A percentile compares a stretch with the other conserved stretches of the same genome.
Evolutionary conservation across 2,329 filamentous ascomycete genomes (phyloP).

Genomic region (Hypoxylon rubiginosum): DNA sequence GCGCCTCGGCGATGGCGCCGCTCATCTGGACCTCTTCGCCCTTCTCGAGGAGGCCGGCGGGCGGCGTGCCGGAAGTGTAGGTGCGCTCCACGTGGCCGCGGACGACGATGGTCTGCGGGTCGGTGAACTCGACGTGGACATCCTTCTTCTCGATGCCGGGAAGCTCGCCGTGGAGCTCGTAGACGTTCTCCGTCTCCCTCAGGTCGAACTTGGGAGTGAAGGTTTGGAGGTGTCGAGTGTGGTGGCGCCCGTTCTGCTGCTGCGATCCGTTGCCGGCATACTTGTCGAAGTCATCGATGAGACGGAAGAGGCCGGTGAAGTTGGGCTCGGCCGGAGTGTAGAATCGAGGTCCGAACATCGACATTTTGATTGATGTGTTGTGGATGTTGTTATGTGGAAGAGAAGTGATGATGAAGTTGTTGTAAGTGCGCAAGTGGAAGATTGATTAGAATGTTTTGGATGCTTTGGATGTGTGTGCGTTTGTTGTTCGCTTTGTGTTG

Average conservation of each 20-base stretch:
- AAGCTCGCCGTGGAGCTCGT: constrained; percentile 85
- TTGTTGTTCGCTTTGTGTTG: constrained; percentile 31
- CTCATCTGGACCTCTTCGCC: constrained; percentile 45
- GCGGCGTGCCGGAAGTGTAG: constrained; percentile 67
- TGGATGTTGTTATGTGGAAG: constrained; percentile 29
- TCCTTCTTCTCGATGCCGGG: constrained; percentile 81
- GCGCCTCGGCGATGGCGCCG: constrained; percentile 58
- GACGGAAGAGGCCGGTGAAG: constrained; percentile 73
- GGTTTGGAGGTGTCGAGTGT: constrained; percentile 57
- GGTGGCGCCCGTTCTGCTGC: constrained; percentile 37
- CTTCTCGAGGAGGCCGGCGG: constrained; percentile 63
- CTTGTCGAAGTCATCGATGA: constrained; percentile 74
- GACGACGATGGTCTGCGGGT: constrained; percentile 79
- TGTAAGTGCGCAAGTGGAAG: constrained; percentile 31
- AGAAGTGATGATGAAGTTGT: constrained; percentile 39
- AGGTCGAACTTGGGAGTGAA: constrained; percentile 86
- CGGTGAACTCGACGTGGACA: constrained; percentile 82
- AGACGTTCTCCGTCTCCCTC: constrained; percentile 75
- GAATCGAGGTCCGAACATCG: constrained; percentile 69
- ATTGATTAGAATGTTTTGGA: constrained; percentile 29
- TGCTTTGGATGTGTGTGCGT: constrained; percentile 28
- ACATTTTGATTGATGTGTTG: constrained; percentile 62
- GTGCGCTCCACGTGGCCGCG: constrained; percentile 76
- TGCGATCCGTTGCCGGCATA: constrained; percentile 56
- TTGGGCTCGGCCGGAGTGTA: constrained; percentile 62